Conservation (phyloP, 2,329 filamentous ascomycete species). For the Diaporthe capsici region DNA sequence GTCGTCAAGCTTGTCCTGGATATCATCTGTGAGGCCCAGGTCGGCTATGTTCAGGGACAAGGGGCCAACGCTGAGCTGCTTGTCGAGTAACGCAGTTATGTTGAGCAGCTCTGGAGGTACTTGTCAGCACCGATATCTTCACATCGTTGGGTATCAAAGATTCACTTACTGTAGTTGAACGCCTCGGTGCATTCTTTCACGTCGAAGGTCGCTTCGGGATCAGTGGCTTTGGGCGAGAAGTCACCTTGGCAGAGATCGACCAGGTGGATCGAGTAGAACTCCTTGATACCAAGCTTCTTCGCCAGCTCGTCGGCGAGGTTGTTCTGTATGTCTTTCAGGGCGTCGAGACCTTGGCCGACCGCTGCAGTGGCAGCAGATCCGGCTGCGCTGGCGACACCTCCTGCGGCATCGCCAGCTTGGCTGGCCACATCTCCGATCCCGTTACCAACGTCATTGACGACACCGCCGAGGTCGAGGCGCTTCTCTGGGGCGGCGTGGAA, state of each 20-base stretch:
- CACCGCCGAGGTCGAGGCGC: conserved; percentile 44
- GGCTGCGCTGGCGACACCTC: conserved; percentile 36
- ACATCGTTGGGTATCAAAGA: too few species aligned
- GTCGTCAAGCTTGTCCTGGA: conserved; percentile 42
- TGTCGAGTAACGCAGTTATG: conserved; percentile 43
- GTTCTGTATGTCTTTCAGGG: conserved; percentile 44
- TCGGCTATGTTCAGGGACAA: conserved; percentile 42
- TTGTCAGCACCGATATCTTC: background rate
- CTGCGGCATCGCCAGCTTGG: conserved; percentile 26
- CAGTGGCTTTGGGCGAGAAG: conserved; percentile 47
- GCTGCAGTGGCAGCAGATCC: conserved; percentile 36
- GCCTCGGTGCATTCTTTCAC: conserved; percentile 47
- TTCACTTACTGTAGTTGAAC: conserved; percentile 40
- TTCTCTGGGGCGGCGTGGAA: conserved; percentile 45
- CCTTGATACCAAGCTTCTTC: conserved; percentile 49
- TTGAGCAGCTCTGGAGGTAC: conserved; percentile 40
- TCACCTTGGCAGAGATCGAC: conserved; percentile 50
- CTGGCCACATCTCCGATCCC: background rate
- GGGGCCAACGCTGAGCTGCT: conserved; percentile 43
- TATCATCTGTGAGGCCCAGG: conserved; percentile 42
- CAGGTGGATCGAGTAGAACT: conserved; percentile 53
- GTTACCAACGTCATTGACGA: conserved; percentile 43
- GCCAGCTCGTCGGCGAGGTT: conserved; percentile 46
- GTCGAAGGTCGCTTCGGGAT: conserved; percentile 44
- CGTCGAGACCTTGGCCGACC: conserved; percentile 43